Evolutionary conservation across 2,329 filamentous ascomycete genomes (phyloP).

Genomic region (Geosmithia morbida): DNA sequence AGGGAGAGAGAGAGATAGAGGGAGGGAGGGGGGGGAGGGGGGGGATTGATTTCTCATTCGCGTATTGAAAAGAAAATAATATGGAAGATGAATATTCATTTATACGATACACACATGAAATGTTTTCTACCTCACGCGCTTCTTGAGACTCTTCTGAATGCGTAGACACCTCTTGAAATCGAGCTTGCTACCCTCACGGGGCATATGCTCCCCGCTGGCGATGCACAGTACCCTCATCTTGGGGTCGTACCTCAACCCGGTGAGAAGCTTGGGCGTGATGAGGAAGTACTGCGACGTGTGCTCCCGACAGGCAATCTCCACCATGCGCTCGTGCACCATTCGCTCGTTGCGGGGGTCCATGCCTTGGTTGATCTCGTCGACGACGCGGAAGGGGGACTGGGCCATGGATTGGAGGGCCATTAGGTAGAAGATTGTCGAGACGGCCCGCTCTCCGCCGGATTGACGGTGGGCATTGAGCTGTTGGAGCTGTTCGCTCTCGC

Average conservation of each 20-base stretch:
- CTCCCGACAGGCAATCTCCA: slow-evolving; percentile 85
- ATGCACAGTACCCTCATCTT: slow-evolving; percentile 94
- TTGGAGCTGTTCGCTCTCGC: slow-evolving; percentile 69
- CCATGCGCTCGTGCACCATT: slow-evolving; percentile 96
- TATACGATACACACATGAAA: background rate
- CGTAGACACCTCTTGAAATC: slow-evolving; percentile 32
- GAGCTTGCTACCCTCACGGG: slow-evolving; percentile 33
- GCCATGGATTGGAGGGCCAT: slow-evolving; percentile 95
- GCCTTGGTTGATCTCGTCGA: slow-evolving; percentile 98
- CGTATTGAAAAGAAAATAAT: too few species aligned
- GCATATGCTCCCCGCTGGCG: slow-evolving; percentile 69
- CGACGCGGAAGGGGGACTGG: slow-evolving; percentile 89
- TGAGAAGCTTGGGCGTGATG: slow-evolving; percentile 90
- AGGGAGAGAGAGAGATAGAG: too few species aligned
- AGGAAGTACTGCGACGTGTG: slow-evolving; percentile 83
- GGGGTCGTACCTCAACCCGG: slow-evolving; percentile 68
- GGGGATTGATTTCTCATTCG: too few species aligned
- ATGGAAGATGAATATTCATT: too few species aligned
- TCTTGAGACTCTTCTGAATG: slow-evolving; percentile 25
- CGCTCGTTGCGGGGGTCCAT: slow-evolving; percentile 99
- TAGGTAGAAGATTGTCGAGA: slow-evolving; percentile 96
- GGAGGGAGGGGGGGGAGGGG: too few species aligned
- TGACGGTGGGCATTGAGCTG: slow-evolving; percentile 84
- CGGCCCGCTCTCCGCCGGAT: slow-evolving; percentile 88
- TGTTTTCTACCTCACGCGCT: too few species aligned